phyloP scores from a whole-genome alignment of 257 asterid genomes.

The Nicotiana obtusifolia region DNA sequence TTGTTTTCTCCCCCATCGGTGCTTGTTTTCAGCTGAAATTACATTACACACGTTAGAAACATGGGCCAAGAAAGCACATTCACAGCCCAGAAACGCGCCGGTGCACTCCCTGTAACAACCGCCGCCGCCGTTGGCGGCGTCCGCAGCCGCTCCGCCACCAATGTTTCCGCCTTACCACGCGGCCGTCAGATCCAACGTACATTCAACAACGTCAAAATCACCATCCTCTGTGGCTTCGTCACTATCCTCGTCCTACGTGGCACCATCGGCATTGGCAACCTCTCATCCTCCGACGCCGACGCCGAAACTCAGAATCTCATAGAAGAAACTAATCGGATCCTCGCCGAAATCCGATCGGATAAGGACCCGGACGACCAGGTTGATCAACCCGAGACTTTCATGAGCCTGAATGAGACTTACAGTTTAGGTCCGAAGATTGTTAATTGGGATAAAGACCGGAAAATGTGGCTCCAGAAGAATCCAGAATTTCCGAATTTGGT shows the following conservation, averaged over 20 bases:
- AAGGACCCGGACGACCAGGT: constrained; percentile 46
- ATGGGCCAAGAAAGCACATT: neutral
- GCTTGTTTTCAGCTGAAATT: neutral
- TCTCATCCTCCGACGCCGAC: constrained; percentile 55
- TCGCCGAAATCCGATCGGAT: constrained; percentile 68
- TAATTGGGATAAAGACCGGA: constrained; percentile 64
- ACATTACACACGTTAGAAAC: too few species aligned
- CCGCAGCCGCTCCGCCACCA: constrained; percentile 36
- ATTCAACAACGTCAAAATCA: constrained; percentile 70
- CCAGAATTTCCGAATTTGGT: constrained; percentile 43
- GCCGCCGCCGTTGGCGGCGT: constrained; percentile 27
- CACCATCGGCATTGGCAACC: constrained; percentile 68
- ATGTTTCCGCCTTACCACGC: constrained; percentile 38
- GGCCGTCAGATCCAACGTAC: constrained; percentile 68
- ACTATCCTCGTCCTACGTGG: constrained; percentile 86
- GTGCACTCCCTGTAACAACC: neutral
- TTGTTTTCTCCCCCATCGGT: neutral
- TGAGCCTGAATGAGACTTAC: constrained; percentile 38
- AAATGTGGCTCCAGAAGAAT: constrained; percentile 67
- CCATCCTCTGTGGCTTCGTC: constrained; percentile 75
- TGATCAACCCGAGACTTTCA: constrained; percentile 36
- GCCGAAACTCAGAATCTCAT: constrained; percentile 47
- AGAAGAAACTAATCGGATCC: constrained; percentile 65
- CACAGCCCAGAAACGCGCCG: neutral
- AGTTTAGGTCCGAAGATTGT: constrained; percentile 55